Evolutionary conservation across 2,329 filamentous ascomycete species (phyloP), one percentile per base, ranked within the genome.

Genomic region (Diaporthe sp.): DNA sequence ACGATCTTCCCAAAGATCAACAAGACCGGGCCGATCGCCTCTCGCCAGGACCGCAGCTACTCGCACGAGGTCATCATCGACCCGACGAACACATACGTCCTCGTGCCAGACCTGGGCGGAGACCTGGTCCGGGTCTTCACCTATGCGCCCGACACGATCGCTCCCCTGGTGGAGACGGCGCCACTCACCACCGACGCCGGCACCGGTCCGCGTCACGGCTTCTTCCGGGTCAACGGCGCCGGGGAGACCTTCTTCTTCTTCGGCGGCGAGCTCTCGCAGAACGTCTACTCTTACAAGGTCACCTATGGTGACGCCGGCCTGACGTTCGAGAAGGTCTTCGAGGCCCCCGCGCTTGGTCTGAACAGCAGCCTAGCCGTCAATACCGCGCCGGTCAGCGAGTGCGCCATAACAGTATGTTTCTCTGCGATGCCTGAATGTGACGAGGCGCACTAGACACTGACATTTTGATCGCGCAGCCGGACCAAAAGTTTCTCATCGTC

Each of bases 11-110:
- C 77, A 25, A 78, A 73, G 13, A 66, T 75, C 68, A 71, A 77
- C 38, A 58, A 81, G 13, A 82, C 84, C 7, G 85, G 85, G 0
- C 80, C 84, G 40, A 79, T 84, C 67, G 79, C 83, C 3, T 80
- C 82, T 10, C 88, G 89, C 70, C 90, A 93, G 81, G 85, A 89
- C 54, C 84, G 86, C 9, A 84, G 91, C 5, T 91, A 92, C 80
- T 91, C 92, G 33, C 92, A 94, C 82, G 84, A 93, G 79, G 87
- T 89, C 28, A 81, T 93, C 71, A 80, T 92, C 45, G 92, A 94
- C 80, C 92, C 92, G 9, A 92, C 90, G 2, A 89, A 88, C 13
- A 79, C 85, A 17, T 94, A 89, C 81, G 78, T 94, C 38, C 79
- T 94, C 12, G 87, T 91, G 10, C 92, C 92, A 1, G 92, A 94